These are phyloP conservation scores for Arctium minus DNA, from an alignment of 129 eudicot species.

Conservation along the genomic window DNA sequence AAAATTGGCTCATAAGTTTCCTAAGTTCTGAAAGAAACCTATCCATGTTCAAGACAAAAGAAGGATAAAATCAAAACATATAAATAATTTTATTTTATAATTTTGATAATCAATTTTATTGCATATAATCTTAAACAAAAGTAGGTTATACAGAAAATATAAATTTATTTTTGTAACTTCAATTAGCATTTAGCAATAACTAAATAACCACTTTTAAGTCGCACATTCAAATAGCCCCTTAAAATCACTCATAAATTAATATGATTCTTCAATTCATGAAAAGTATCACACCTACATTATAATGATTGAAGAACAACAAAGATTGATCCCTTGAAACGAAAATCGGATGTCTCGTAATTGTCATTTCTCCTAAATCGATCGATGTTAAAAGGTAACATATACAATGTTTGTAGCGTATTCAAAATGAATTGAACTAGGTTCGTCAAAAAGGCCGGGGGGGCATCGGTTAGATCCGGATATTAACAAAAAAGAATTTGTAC, in stretches of 20 bases:
- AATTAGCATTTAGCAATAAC: not conserved
- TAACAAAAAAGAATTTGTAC: not conserved
- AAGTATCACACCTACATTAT: not conserved
- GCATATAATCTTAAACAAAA: no score
- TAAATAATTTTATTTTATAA: no score
- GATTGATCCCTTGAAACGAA: not conserved
- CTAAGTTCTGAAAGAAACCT: no score
- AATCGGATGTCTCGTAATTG: not conserved
- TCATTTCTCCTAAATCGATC: not conserved
- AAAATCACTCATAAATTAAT: not conserved
- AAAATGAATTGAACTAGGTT: not conserved
- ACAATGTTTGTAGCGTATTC: not conserved
- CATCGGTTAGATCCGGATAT: slow-evolving; percentile 1
- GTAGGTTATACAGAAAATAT: no score
- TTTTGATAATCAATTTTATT: no score
- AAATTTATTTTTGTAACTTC: no score
- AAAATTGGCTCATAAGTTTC: no score
- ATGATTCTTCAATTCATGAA: not conserved
- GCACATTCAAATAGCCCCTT: no score
- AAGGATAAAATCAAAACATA: no score
- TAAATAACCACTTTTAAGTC: no score
- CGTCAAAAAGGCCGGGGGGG: not conserved
- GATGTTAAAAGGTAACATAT: not conserved
- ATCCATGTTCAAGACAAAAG: no score
- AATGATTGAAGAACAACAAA: not conserved